Evolutionary conservation across 345 rosid genomes (phyloP), one percentile per base, ranked within the genome.

Genomic region (Dimocarpus longan): DNA sequence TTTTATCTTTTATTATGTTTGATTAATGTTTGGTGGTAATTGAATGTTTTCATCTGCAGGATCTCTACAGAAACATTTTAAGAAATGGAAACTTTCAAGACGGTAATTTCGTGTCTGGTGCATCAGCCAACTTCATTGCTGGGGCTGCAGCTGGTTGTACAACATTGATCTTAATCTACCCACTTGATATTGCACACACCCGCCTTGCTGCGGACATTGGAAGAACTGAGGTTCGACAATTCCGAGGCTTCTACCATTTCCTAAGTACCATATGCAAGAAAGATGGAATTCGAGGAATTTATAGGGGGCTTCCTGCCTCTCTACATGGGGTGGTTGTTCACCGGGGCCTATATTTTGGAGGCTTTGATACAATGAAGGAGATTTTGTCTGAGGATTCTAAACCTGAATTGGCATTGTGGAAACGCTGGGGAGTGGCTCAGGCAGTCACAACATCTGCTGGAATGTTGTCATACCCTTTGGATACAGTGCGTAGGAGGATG

Each of bases 141-240:
- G 98, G 99, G 21, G 90, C 98, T 79, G 95, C 93, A 0, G 97
- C 98, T 67, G 99, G 97, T 24, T 96, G 99, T 56, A 88, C 97
- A 22, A 89, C 98, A 39, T 79, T 91, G 79, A 81, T 92, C 65
- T 76, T 95, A 19, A 93, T 96, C 80, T 96, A 96, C 87, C 98
- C 97, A 10, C 97, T 94, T 18, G 99, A 94, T 73, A 94, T 94
- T 1, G 94, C 98, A 0, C 98, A 93, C 81, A 96, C 97, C 5
- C 97, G 97, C 50, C 91, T 94, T 64, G 97, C 98, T 40, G 97
- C 98, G 26, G 99, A 94, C 48, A 83, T 91, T 37, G 99, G 97
- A 26, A 90, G 88, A 80, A 82, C 85, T 3, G 94, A 91, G 16
- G 89, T 74, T 78, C 99, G 97, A n/a, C 98, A 94, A 69, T 96